phyloP scores from a whole-genome alignment of 2,329 filamentous ascomycete genomes.

The Venturiaceae sp. region DNA sequence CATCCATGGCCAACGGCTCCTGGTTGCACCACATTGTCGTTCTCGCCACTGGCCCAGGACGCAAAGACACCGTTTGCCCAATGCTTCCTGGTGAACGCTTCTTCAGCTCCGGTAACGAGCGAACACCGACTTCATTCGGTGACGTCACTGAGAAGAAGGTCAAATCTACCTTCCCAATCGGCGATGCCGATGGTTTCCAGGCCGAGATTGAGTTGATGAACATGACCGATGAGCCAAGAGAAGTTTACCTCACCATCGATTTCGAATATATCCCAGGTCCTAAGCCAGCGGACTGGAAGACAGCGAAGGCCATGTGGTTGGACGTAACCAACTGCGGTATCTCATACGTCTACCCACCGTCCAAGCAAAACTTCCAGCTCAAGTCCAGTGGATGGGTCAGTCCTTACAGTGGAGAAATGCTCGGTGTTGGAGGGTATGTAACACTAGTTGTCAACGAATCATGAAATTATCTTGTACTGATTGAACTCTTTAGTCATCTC shows the following conservation, averaged over 20 bases:
- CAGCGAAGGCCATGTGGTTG: conserved; percentile 3
- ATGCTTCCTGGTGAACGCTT: not conserved
- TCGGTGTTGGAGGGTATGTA: not conserved
- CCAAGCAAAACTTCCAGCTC: not conserved
- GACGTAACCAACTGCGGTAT: not conserved
- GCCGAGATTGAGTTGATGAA: conserved; percentile 5
- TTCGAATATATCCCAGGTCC: not conserved
- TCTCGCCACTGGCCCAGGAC: not conserved
- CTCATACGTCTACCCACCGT: not conserved
- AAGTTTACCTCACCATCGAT: conserved; percentile 1
- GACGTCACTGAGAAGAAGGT: not conserved
- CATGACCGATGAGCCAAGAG: not conserved
- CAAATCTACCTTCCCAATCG: not conserved
- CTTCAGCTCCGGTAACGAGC: conserved; percentile 4
- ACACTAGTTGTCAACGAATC: no score
- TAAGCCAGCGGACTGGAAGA: not conserved
- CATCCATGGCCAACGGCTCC: conserved; percentile 2
- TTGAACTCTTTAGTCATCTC: no score
- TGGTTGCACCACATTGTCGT: conserved; percentile 5
- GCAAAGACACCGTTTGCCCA: not conserved
- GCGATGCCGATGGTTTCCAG: not conserved
- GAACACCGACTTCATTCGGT: not conserved
- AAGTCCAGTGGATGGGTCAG: not conserved
- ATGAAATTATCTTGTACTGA: no score
- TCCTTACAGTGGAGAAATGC: not conserved